Evolutionary conservation across 2,329 filamentous ascomycete genomes (phyloP), one percentile per base, ranked within the genome.

Genomic region (Chaetomiaceae sp.): DNA sequence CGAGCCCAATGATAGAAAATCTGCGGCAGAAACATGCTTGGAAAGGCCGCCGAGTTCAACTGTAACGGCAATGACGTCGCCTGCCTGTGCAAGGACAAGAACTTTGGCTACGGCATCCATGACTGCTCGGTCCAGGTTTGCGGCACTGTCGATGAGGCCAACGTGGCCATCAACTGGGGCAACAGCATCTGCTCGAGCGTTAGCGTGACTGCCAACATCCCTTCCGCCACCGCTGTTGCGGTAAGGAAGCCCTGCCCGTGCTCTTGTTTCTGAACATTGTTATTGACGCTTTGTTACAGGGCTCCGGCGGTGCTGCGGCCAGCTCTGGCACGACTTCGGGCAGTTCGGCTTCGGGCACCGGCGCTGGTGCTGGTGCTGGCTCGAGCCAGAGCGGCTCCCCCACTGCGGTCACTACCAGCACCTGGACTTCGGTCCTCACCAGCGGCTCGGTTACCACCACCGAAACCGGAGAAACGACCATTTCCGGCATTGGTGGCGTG

Each of bases 21-120:
- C 33, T 80, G 76, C 55, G 65, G 70, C 52, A 62, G 58, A 58
- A 74, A 74, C 66, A 78, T 81, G 74, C 53, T 72, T n/a, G 56
- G 44, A 47, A 67, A 73, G 64, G 67, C 67, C 38, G 26, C 53
- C 27, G 60, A 68, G 42, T 69, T 79, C 29, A 68, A 69, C 49
- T 81, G 77, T 64, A 38, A 33, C 3, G 49, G 56, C 45, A 59
- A 58, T 33, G 71, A 75, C 50, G 29, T 65, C 34, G 55, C 57
- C 39, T 77, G 74, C 62, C 65, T 76, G 12, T 78, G 74, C 66
- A 56, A 58, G 47, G 70, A 72, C 52, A 33, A 51, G 36, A 57
- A 74, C 65, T 77, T 74, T 61, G 56, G 63, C 47, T 74, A 68
- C 53, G 74, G 74, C 42, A 61, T 77, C 49, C 71, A 68, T 48